Evolutionary conservation across 2,329 filamentous ascomycete species (phyloP).

Genomic region (Mariannaea elegans): DNA sequence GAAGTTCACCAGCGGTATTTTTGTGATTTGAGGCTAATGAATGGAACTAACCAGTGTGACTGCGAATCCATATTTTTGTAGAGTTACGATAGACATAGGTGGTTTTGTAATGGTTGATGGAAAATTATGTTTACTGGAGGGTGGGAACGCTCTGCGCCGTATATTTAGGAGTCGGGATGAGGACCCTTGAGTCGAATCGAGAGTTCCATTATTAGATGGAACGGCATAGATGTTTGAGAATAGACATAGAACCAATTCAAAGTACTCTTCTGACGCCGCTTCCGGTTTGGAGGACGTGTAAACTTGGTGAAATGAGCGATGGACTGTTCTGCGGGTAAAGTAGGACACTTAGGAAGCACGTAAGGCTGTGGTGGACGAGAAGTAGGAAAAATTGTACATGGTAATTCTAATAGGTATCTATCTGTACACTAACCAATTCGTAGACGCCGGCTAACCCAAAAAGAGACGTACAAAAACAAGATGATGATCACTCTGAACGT

Average conservation of each 20-base stretch:
- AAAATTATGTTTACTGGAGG: neutral
- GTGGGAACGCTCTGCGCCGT: neutral
- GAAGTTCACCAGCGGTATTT: conserved; percentile 44
- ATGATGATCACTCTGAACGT: neutral
- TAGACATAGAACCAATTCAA: conserved; percentile 1
- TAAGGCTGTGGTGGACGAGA: neutral
- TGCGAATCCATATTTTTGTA: neutral
- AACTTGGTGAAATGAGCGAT: too few species aligned
- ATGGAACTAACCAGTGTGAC: neutral
- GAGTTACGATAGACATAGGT: neutral
- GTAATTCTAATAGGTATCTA: conserved; percentile 20
- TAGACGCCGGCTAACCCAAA: conserved; percentile 17
- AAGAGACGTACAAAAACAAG: neutral
- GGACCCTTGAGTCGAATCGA: neutral
- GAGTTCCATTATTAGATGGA: neutral
- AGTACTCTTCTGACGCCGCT: neutral
- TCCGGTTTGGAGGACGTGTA: too few species aligned
- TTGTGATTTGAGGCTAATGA: conserved; percentile 32
- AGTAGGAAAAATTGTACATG: conserved; percentile 12
- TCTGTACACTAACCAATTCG: conserved; percentile 12
- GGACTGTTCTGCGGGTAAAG: neutral
- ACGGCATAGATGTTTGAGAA: conserved; percentile 3
- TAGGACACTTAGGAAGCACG: neutral
- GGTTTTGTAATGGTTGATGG: neutral
- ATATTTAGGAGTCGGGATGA: neutral